phyloP scores from a whole-genome alignment of 73 alveolate genomes.

The Paramecium octaurelia region DNA sequence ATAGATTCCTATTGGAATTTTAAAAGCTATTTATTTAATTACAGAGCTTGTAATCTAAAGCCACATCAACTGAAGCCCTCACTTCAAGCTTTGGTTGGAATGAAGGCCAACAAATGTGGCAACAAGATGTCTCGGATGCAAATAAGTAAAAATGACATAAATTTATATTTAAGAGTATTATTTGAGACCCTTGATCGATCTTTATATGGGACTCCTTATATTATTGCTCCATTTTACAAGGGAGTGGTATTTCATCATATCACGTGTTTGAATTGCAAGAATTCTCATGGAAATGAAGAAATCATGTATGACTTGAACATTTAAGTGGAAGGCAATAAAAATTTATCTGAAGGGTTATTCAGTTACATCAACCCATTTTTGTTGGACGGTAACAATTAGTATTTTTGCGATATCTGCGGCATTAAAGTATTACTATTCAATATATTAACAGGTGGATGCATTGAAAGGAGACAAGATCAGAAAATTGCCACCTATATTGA shows the following conservation, averaged over 20 bases:
- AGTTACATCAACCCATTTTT: constrained; percentile 72
- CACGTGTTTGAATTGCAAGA: constrained; percentile 80
- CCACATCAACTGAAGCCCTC: constrained; percentile 86
- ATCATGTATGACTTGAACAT: constrained; percentile 82
- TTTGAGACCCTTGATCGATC: constrained; percentile 52
- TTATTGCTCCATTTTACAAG: constrained; percentile 63
- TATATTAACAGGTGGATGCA: constrained; percentile 60
- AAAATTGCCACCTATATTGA: constrained; percentile 88
- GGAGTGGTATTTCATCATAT: constrained; percentile 78
- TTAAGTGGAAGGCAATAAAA: constrained; percentile 77
- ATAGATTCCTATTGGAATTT: constrained; percentile 79
- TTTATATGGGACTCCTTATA: constrained; percentile 29
- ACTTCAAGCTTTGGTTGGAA: constrained; percentile 95
- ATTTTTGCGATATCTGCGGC: constrained; percentile 86
- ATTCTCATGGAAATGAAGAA: constrained; percentile 79
- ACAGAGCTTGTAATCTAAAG: constrained; percentile 72
- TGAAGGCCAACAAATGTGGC: constrained; percentile 66
- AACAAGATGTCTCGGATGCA: constrained; percentile 76
- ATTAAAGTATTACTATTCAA: constrained; percentile 64
- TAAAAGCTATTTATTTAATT: constrained; percentile 89
- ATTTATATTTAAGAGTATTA: constrained; percentile 33
- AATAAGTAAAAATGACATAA: not conserved
- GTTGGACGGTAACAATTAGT: constrained; percentile 80
- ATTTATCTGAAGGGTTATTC: constrained; percentile 79
- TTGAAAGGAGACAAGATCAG: constrained; percentile 82